These are phyloP conservation scores for Suhomyces choctaworum DNA, from an alignment of 1,139 yeast genomes.

Conservation along the genomic window DNA sequence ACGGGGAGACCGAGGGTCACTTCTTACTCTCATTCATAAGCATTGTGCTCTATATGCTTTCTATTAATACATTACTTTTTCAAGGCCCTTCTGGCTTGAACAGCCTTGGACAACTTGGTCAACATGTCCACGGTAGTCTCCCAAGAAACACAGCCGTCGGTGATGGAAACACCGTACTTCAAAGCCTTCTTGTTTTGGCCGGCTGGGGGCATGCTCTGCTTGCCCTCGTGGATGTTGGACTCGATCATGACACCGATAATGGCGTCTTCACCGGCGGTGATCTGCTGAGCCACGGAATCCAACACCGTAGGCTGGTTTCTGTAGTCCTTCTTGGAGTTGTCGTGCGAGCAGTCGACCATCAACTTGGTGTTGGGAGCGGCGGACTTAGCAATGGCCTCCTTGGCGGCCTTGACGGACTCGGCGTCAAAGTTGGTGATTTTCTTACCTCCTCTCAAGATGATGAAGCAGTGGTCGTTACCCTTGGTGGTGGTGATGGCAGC, in stretches of 20 bases:
- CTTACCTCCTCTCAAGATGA: constrained; percentile 94
- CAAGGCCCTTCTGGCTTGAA: constrained; percentile 66
- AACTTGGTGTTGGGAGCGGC: constrained; percentile 64
- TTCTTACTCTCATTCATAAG: background rate
- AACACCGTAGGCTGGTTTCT: constrained; percentile 92
- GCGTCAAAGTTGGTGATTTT: constrained; percentile 90
- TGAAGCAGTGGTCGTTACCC: constrained; percentile 87
- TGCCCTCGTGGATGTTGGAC: constrained; percentile 89
- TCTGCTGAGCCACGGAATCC: constrained; percentile 75
- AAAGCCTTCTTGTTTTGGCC: constrained; percentile 62
- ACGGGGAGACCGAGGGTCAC: no score
- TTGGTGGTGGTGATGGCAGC: constrained; percentile 95
- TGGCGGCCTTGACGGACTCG: constrained; percentile 72
- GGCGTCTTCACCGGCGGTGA: constrained; percentile 72
- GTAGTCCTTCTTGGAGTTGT: constrained; percentile 92
- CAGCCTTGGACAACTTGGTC: constrained; percentile 76
- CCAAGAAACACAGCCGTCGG: constrained; percentile 96
- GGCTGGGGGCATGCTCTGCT: constrained; percentile 71
- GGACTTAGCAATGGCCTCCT: constrained; percentile 57
- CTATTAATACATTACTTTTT: constrained; percentile 5
- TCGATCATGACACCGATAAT: constrained; percentile 96
- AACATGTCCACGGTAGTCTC: constrained; percentile 83
- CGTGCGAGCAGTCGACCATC: constrained; percentile 98
- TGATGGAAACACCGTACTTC: constrained; percentile 94
- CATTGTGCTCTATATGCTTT: background rate